A percentile compares a stretch with the other conserved stretches of the same genome.
Evolutionary conservation across 768 basidiomycete genomes (phyloP).

Genomic region (Trametes punicea): DNA sequence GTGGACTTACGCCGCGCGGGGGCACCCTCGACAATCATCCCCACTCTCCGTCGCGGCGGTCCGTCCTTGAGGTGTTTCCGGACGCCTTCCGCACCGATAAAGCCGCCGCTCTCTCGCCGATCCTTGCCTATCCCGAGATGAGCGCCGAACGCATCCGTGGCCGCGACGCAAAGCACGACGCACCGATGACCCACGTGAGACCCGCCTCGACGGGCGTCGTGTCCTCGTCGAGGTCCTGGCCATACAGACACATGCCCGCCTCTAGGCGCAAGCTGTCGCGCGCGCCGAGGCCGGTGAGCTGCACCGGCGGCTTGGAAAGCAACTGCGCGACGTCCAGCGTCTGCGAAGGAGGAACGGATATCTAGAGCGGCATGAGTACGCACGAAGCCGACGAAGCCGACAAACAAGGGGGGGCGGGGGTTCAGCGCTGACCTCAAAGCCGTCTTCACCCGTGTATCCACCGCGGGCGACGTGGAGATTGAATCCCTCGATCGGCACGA

Average conservation of each 20-base stretch:
- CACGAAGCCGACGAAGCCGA: not conserved
- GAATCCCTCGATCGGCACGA: constrained; percentile 72
- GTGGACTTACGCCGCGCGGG: constrained; percentile 73
- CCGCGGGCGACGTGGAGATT: constrained; percentile 88
- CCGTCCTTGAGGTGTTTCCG: constrained; percentile 77
- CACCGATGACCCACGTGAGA: constrained; percentile 90
- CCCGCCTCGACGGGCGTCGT: constrained; percentile 90
- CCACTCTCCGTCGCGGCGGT: constrained; percentile 73
- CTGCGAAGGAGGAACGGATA: constrained; percentile 81
- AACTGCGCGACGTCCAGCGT: constrained; percentile 66
- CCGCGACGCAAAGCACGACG: constrained; percentile 22
- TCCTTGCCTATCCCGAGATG: constrained; percentile 62
- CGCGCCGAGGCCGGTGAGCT: constrained; percentile 87
- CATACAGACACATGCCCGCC: constrained; percentile 96
- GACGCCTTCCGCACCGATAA: constrained; percentile 78
- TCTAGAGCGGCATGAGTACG: constrained; percentile 41
- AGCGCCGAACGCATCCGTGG: not conserved
- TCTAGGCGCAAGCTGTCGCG: constrained; percentile 93
- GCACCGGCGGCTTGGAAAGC: constrained; percentile 63
- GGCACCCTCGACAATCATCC: constrained; percentile 76
- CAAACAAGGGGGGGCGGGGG: not conserved
- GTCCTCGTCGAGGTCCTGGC: constrained; percentile 86
- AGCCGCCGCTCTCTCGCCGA: constrained; percentile 62
- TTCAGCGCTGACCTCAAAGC: constrained; percentile 79
- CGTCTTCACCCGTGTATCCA: constrained; percentile 98